phyloP scores from a whole-genome alignment of 1,139 yeast species.

The Diutina mesorugosa region DNA sequence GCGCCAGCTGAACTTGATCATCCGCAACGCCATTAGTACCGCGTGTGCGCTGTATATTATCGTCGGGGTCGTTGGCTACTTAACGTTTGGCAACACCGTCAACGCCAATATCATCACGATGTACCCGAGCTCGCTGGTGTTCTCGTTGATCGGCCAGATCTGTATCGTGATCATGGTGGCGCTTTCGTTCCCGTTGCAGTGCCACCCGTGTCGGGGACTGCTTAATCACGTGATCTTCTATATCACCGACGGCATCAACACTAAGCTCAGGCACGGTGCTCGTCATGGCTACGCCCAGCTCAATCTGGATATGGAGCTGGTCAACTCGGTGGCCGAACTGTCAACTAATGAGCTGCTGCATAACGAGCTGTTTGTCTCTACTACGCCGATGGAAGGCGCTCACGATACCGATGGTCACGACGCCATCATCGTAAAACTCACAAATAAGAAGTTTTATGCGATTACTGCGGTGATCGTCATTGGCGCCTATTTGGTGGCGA shows the following conservation, averaged over 20 bases:
- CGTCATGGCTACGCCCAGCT: conserved; percentile 6
- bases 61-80: conserved; percentile 76
- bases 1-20: conserved; percentile 39
- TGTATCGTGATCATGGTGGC: conserved; percentile 61
- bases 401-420: conserved; percentile 38
- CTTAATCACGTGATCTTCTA: conserved; percentile 56
- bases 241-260: conserved; percentile 17
- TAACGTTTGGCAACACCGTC: conserved; percentile 71
- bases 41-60: conserved; percentile 48
- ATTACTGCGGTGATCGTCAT: conserved; percentile 55
- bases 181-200: conserved; percentile 61
- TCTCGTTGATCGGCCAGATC: conserved; percentile 55
- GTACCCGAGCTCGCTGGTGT: conserved; percentile 45
- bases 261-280: conserved; percentile 7
- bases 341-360: conserved; percentile 8
- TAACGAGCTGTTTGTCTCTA: conserved; percentile 25
- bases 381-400: conserved; percentile 39
- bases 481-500: conserved; percentile 60
- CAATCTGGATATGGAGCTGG: conserved; percentile 3
- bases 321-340: conserved; percentile 6
- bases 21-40: conserved; percentile 44
- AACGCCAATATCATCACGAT: conserved; percentile 57
- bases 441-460: conserved; percentile 38
- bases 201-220: conserved; percentile 70
- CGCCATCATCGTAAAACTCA: conserved; percentile 39